Conservation (phyloP, 179 eudicot species). For the Beta lomatogona region DNA sequence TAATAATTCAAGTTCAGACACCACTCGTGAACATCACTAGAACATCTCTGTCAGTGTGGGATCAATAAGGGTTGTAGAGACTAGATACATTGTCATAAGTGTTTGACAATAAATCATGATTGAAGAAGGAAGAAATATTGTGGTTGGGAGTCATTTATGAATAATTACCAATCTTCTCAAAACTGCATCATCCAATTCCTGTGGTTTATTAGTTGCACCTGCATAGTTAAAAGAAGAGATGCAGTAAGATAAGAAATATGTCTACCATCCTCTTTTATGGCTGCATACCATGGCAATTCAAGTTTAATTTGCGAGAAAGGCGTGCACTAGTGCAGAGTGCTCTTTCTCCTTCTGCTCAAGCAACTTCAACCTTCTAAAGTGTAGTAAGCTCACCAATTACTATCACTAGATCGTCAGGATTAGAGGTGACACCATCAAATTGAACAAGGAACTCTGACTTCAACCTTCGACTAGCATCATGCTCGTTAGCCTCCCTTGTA, state of each 20-base stretch:
- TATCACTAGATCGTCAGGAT: slow-evolving; percentile 76
- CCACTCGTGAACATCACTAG: not conserved
- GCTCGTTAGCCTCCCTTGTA: slow-evolving; percentile 75
- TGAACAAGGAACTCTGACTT: slow-evolving; percentile 97
- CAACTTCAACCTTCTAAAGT: not conserved
- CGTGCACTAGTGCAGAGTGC: not conserved
- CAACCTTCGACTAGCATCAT: slow-evolving; percentile 95
- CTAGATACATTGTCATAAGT: not conserved
- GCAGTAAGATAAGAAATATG: not conserved
- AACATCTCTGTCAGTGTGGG: not conserved
- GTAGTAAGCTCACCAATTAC: slow-evolving; percentile 71
- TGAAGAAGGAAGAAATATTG: not conserved
- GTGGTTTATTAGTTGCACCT: slow-evolving; percentile 99
- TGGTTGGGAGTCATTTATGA: not conserved
- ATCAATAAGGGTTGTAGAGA: not conserved
- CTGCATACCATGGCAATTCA: not conserved
- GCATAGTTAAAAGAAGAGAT: slow-evolving; percentile 31
- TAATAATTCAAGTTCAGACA: not conserved
- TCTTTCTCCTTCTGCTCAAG: not conserved
- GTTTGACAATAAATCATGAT: not conserved
- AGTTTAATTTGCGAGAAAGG: not conserved
- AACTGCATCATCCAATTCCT: slow-evolving; percentile 98
- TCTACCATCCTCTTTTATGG: not conserved
- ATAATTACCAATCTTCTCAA: slow-evolving; percentile 85
- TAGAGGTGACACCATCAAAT: slow-evolving; percentile 96